A percentile compares a stretch with the other conserved stretches of the same genome.
Evolutionary conservation across 2,329 filamentous ascomycete species (phyloP).

Genomic region (Cercospora brassicicola): DNA sequence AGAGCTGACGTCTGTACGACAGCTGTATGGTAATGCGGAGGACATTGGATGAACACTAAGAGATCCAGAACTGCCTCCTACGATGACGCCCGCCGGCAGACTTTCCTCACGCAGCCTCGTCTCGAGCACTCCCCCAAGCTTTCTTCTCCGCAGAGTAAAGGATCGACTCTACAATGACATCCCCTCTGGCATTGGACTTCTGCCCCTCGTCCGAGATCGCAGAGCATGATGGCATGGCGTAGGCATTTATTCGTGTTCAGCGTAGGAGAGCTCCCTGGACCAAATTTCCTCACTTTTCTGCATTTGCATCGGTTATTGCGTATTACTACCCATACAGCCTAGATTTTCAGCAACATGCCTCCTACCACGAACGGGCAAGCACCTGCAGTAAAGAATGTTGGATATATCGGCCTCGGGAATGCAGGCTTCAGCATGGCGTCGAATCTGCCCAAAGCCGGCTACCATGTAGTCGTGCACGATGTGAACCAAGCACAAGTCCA

Average conservation of each 20-base stretch:
- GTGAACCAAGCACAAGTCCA: conserved; percentile 31
- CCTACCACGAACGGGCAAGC: conserved; percentile 19
- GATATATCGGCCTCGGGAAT: conserved; percentile 41
- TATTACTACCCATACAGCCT: neutral
- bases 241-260: neutral
- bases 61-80: neutral
- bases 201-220: conserved; percentile 11
- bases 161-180: conserved; percentile 7
- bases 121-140: conserved; percentile 8
- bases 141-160: conserved; percentile 2
- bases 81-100: neutral
- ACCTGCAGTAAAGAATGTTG: conserved; percentile 32
- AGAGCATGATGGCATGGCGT: conserved; percentile 1
- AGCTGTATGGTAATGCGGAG: neutral
- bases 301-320: neutral
- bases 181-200: neutral
- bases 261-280: neutral
- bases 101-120: conserved; percentile 1
- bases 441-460: conserved; percentile 39
- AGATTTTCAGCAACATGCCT: conserved; percentile 17
- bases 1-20: neutral
- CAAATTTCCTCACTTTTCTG: neutral
- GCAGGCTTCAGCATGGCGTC: conserved; percentile 40
- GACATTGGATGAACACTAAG: neutral
- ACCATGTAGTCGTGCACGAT: conserved; percentile 38